These are phyloP conservation scores for Musa beccarii DNA, from an alignment of 176 grass and related monocot species.

Conservation along the genomic window DNA sequence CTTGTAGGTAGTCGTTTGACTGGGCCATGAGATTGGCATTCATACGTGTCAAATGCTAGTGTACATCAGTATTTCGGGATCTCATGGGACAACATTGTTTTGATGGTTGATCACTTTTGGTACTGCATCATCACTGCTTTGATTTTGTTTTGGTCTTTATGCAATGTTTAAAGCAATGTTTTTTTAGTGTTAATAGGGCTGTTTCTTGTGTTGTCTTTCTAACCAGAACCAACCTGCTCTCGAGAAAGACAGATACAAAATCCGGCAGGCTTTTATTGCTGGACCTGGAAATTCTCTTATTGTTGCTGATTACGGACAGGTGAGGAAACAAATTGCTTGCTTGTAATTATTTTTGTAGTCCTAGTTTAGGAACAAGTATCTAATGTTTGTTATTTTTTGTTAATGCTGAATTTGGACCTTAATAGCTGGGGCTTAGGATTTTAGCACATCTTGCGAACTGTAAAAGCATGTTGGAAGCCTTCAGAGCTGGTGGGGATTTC, in stretches of 20 bases:
- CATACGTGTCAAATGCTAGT: no score
- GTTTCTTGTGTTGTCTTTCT: no score
- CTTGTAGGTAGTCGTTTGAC: no score
- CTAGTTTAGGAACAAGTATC: not conserved
- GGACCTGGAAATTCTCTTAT: constrained; percentile 70
- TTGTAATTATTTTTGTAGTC: not conserved
- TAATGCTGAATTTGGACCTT: constrained; percentile 5
- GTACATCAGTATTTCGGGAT: no score
- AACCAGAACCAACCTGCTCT: constrained; percentile 79
- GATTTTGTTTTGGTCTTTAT: no score
- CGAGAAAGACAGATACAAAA: constrained; percentile 87
- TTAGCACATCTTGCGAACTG: constrained; percentile 77
- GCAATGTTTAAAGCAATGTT: no score
- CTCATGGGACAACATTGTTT: no score
- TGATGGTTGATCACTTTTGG: no score
- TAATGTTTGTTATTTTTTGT: not conserved
- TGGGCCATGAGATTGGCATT: no score
- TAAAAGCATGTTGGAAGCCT: constrained; percentile 82
- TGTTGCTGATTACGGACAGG: constrained; percentile 98
- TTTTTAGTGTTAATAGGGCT: no score
- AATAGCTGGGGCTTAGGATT: constrained; percentile 88
- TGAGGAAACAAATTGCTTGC: constrained; percentile 1
- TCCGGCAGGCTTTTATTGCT: constrained; percentile 82
- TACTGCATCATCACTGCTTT: no score
- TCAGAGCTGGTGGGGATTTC: constrained; percentile 84